Base-by-base conservation (phyloP, 176 grass and related monocot species). In the Oryza meyeriana region DNA sequence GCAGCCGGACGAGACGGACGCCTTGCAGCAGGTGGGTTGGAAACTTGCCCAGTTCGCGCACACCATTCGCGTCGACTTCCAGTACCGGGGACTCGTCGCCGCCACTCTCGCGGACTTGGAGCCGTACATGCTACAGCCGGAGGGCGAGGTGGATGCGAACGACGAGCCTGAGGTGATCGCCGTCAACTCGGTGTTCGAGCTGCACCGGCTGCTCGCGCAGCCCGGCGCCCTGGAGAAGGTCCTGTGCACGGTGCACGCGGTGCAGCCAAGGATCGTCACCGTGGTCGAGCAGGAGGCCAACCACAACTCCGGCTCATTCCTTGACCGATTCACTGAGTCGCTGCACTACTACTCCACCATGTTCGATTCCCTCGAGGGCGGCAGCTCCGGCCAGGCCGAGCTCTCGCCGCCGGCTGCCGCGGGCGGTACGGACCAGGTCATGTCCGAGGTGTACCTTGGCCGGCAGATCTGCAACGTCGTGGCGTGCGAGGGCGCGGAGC, bases 391-490 rank as follows among this genome's bases (percentile, higher is more conserved):
- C 55, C 80, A 84, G n/a, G 25, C 83, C 55, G 75, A 85, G 1
- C 55, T 77, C 79, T 55, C 88, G 0, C 69, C 84, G 18, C 62
- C 63, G 0, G 72, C 63, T 3, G 22, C 22, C 18, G 57, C 4
- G 2, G 68, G 18, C 3, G 83, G 75, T 62, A 55, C 82, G 59
- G 88, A 94, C 84, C 92, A 91, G 25, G 86, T 93, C 33, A 98
- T 98, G 92, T 91, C 95, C 2, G 95, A 98, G 78, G 76, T 93
- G 62, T 98, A 95, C 45, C 88, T 98, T 18, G 92, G 95, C 64
- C 90, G 92, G 63, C 95, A 98, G 90, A 98, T 98, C 78, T 93
- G 86, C 70, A 98, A 98, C 89, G 91, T 98, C 6, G 95, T 98
- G 55, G 92, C 92, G 10, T 93, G 90, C 84, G 95, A 98, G 79